These are phyloP conservation scores for Claviceps pusilla DNA, from an alignment of 2,329 filamentous ascomycete genomes.

Conservation along the genomic window DNA sequence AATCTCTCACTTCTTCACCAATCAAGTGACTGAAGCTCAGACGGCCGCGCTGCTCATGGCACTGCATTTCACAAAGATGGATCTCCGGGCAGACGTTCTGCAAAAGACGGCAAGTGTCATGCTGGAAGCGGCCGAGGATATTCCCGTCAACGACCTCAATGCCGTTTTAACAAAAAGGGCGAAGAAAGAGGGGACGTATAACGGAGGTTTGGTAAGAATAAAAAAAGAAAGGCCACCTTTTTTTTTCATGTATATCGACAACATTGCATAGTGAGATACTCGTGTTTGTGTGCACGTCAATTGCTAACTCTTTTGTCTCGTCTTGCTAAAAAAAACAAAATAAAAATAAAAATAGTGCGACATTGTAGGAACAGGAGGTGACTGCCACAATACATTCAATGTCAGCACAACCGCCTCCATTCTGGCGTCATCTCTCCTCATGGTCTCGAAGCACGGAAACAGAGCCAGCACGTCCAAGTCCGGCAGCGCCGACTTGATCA, in stretches of 20 bases:
- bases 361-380: constrained; percentile 93
- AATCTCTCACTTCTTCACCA: constrained; percentile 80
- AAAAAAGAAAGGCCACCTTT: background rate
- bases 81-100: constrained; percentile 71
- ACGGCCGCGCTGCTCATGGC: constrained; percentile 77
- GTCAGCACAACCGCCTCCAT: constrained; percentile 93
- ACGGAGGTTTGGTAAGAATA: constrained; percentile 61
- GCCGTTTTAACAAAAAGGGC: constrained; percentile 45
- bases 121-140: constrained; percentile 59
- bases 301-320: background rate
- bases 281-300: constrained; percentile 4
- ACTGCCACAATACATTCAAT: constrained; percentile 96
- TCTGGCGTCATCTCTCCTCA: constrained; percentile 67
- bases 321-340: background rate
- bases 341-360: constrained; percentile 42
- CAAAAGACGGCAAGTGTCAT: constrained; percentile 73
- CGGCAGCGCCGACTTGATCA: constrained; percentile 82
- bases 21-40: constrained; percentile 77
- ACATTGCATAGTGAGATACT: background rate
- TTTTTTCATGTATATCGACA: no score
- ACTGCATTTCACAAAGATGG: constrained; percentile 78
- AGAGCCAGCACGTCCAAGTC: constrained; percentile 89
- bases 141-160: constrained; percentile 50
- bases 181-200: constrained; percentile 56
- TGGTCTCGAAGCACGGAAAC: constrained; percentile 92